Conservation (phyloP, 2,329 filamentous ascomycete species). For the Penicillium palitans region DNA sequence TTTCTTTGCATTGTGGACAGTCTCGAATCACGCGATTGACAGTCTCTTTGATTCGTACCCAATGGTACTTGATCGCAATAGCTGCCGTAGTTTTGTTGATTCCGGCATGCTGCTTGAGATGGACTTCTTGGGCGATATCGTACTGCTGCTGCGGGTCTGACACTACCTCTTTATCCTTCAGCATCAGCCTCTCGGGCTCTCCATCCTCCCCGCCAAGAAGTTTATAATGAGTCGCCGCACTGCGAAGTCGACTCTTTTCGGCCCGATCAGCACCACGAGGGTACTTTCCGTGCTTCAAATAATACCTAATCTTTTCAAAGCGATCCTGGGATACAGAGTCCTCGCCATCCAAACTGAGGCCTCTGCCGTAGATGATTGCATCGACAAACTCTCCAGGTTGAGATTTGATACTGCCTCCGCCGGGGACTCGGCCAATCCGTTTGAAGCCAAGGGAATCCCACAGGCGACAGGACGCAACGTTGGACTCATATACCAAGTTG, state of each 20-base stretch:
- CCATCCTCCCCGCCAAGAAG: constrained; percentile 57
- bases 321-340: constrained; percentile 91
- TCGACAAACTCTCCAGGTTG: constrained; percentile 69
- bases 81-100: constrained; percentile 98
- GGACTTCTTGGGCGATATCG: constrained; percentile 77
- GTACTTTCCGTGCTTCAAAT: constrained; percentile 91
- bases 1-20: constrained; percentile 84
- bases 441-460: constrained; percentile 94
- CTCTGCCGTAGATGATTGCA: constrained; percentile 74
- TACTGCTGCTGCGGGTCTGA: constrained; percentile 87
- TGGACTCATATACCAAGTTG: constrained; percentile 92
- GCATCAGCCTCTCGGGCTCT: constrained; percentile 74
- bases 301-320: constrained; percentile 98
- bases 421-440: constrained; percentile 80
- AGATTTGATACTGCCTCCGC: constrained; percentile 68
- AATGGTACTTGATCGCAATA: constrained; percentile 93
- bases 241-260: constrained; percentile 91
- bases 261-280: constrained; percentile 89
- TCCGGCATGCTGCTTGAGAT: constrained; percentile 76
- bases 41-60: constrained; percentile 97
- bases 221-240: constrained; percentile 93
- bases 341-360: constrained; percentile 65
- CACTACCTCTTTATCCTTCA: constrained; percentile 97
- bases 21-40: constrained; percentile 92
- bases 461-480: constrained; percentile 83